Conservation (phyloP, 768 basidiomycete species). For the Piloderma croceum region DNA sequence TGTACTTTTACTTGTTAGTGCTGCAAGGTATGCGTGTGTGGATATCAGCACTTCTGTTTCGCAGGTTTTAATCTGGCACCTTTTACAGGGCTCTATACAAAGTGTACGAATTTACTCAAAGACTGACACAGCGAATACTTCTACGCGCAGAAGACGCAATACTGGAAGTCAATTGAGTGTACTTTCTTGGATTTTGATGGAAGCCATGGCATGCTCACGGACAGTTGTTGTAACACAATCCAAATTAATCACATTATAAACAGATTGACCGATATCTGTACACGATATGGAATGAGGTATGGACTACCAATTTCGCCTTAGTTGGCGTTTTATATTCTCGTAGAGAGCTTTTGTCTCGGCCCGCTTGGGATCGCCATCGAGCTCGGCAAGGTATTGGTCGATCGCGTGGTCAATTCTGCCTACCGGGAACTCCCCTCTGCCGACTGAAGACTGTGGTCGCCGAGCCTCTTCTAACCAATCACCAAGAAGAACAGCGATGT, state of each 20-base stretch:
- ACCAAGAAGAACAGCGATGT: slow-evolving; percentile 72
- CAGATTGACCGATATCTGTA: slow-evolving; percentile 8
- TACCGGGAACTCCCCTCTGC: slow-evolving; percentile 68
- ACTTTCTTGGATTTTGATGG: slow-evolving; percentile 1
- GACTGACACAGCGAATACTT: slow-evolving; percentile 51
- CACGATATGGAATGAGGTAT: not conserved
- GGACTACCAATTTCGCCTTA: slow-evolving; percentile 64
- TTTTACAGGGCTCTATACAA: slow-evolving; percentile 57
- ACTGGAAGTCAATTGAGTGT: slow-evolving; percentile 59
- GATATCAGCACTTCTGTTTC: not conserved
- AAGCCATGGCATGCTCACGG: no score
- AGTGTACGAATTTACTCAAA: slow-evolving; percentile 63
- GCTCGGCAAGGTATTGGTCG: slow-evolving; percentile 67
- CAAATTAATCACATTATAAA: slow-evolving; percentile 8
- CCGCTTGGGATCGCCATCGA: slow-evolving; percentile 56
- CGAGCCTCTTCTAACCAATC: slow-evolving; percentile 81
- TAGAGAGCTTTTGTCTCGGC: slow-evolving; percentile 60
- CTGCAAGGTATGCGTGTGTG: slow-evolving; percentile 44
- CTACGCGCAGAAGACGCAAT: slow-evolving; percentile 76
- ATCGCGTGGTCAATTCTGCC: slow-evolving; percentile 69
- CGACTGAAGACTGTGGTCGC: slow-evolving; percentile 60
- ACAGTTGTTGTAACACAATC: no score
- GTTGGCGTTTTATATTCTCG: slow-evolving; percentile 64
- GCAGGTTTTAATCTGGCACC: slow-evolving; percentile 9
- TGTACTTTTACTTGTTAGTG: slow-evolving; percentile 54